Evolutionary conservation across 78 protist genomes (phyloP).

Genomic region (Dictyostelium purpureum): DNA sequence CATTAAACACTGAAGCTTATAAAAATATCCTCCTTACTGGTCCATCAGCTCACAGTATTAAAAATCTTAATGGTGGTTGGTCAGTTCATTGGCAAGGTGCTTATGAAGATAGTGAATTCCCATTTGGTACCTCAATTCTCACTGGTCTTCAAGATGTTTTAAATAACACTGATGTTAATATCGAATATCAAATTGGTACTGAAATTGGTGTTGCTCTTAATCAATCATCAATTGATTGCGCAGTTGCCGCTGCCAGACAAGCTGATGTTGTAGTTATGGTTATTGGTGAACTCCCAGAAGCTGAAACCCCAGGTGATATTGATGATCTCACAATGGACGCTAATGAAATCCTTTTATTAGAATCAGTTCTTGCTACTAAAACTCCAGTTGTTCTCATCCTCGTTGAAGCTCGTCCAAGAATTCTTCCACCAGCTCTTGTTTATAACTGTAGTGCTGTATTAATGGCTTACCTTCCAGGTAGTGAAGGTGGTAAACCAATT

Average conservation of each 20-base stretch:
- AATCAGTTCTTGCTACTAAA: not conserved
- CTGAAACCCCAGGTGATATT: constrained; percentile 82
- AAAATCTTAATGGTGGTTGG: constrained; percentile 83
- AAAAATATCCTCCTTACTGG: constrained; percentile 57
- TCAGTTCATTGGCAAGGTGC: constrained; percentile 84
- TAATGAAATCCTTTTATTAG: constrained; percentile 5
- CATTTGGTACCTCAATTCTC: constrained; percentile 58
- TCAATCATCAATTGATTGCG: not conserved
- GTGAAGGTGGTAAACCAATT: constrained; percentile 81
- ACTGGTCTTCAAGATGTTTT: constrained; percentile 22
- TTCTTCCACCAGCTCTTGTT: constrained; percentile 28
- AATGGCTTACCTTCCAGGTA: constrained; percentile 81
- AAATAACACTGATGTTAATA: not conserved
- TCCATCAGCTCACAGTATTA: constrained; percentile 45
- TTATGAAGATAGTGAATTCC: constrained; percentile 16
- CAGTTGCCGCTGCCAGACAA: not conserved
- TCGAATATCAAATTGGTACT: constrained; percentile 18
- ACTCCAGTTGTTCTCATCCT: constrained; percentile 64
- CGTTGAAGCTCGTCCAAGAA: constrained; percentile 82
- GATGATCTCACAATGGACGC: constrained; percentile 55
- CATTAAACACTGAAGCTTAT: not conserved
- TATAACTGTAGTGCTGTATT: constrained; percentile 51
- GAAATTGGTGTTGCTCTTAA: constrained; percentile 16
- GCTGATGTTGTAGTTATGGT: constrained; percentile 52
- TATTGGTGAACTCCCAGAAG: constrained; percentile 78